Evolutionary conservation across 2,329 filamentous ascomycete genomes (phyloP).

Genomic region (Fusarium sambucinum): DNA sequence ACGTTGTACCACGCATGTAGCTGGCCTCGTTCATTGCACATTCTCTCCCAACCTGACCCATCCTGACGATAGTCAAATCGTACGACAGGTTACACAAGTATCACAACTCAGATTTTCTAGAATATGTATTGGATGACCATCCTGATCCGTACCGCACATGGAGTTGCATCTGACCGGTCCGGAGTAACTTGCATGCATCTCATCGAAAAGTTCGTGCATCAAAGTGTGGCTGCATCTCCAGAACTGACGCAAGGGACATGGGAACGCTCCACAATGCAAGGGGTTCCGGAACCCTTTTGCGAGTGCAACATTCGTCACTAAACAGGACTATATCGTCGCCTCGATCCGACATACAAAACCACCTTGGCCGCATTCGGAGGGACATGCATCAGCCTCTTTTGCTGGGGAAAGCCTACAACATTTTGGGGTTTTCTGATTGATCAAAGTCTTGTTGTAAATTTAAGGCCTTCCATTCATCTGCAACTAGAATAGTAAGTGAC

Average conservation of each 20-base stretch:
- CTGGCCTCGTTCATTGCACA: slow-evolving; percentile 24
- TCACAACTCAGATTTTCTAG: slow-evolving; percentile 27
- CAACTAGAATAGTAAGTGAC: slow-evolving; percentile 1
- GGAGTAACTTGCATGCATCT: slow-evolving; percentile 27
- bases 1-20: slow-evolving; percentile 24
- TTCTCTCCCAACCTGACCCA: slow-evolving; percentile 6
- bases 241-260: slow-evolving; percentile 28
- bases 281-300: slow-evolving; percentile 24
- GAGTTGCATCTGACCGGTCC: slow-evolving; percentile 31
- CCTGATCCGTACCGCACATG: slow-evolving; percentile 10
- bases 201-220: slow-evolving; percentile 24
- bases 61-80: slow-evolving; percentile 14
- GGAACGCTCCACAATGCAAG: slow-evolving; percentile 33
- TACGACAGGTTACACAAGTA: slow-evolving; percentile 25
- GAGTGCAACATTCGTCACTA: slow-evolving; percentile 23
- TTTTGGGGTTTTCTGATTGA: slow-evolving; percentile 11
- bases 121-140: slow-evolving; percentile 1
- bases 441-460: slow-evolving; percentile 2
- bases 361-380: slow-evolving; percentile 29
- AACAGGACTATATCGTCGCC: not conserved
- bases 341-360: slow-evolving; percentile 6
- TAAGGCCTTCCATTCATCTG: not conserved
- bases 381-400: slow-evolving; percentile 20
- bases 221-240: slow-evolving; percentile 32
- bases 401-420: slow-evolving; percentile 6